Evolutionary conservation across 169 alveolate species (phyloP).

Genomic region (Eimeria falciformis): DNA sequence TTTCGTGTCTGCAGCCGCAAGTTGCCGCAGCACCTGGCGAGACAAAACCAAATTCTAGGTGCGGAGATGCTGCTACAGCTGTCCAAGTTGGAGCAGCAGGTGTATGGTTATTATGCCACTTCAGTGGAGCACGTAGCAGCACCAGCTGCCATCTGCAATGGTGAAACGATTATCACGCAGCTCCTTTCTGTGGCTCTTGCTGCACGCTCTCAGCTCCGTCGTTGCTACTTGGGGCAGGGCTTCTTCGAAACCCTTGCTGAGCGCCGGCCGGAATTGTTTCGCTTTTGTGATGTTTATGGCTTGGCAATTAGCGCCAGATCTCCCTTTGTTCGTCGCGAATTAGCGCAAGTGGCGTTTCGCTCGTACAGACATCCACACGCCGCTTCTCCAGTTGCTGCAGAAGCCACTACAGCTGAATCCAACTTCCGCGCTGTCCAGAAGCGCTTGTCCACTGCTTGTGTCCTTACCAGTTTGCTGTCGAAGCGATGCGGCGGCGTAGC

Average conservation of each 20-base stretch:
- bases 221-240: not conserved
- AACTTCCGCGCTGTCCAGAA: not conserved
- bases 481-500: not conserved
- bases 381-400: not conserved
- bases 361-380: slow-evolving; percentile 8
- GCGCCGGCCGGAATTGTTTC: not conserved
- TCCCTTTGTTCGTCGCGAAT: not conserved
- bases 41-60: not conserved
- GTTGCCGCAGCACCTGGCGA: not conserved
- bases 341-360: not conserved
- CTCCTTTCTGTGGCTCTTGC: not conserved
- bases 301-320: not conserved
- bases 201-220: not conserved
- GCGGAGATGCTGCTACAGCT: not conserved
- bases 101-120: not conserved
- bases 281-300: not conserved
- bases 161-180: not conserved
- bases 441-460: not conserved
- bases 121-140: too few relatives aligned
- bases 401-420: not conserved
- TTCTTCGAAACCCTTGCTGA: not conserved
- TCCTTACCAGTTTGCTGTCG: not conserved
- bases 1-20: slow-evolving; percentile 9
- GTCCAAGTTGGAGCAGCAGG: not conserved
- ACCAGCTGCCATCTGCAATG: too few relatives aligned